Conservation (phyloP, 2,329 filamentous ascomycete genomes). For the Penicillium corylophilum region DNA sequence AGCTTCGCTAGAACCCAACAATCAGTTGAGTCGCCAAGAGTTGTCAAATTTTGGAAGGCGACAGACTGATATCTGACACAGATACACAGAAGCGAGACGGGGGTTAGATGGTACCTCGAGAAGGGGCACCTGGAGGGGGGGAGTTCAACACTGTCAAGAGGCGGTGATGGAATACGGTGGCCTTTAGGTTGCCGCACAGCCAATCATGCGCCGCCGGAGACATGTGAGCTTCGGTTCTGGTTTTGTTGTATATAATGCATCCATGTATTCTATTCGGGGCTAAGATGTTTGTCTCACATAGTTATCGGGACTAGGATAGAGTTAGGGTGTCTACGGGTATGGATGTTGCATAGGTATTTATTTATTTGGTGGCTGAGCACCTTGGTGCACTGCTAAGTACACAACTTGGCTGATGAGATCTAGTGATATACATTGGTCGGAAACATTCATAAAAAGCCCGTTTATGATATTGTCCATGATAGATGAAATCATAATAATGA, state of each 20-base stretch:
- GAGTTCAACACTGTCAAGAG: slow-evolving; percentile 18
- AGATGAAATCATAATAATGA: not conserved
- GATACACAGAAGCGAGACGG: not conserved
- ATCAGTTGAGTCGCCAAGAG: slow-evolving; percentile 13
- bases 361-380: not conserved
- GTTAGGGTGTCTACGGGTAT: not conserved
- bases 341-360: not conserved
- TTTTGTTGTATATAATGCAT: not conserved
- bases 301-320: not conserved
- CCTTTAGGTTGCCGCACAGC: slow-evolving; percentile 34
- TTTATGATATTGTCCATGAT: too few relatives aligned
- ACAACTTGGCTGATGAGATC: not conserved
- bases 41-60: not conserved
- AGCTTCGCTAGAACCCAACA: slow-evolving; percentile 29
- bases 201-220: slow-evolving; percentile 32
- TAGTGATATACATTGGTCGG: not conserved
- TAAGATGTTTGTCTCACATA: too few relatives aligned
- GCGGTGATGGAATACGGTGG: slow-evolving; percentile 39
- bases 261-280: too few relatives aligned
- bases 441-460: too few relatives aligned
- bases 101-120: slow-evolving; percentile 8
- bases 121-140: slow-evolving; percentile 3
- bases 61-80: not conserved
- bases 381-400: not conserved
- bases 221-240: slow-evolving; percentile 6